Evolutionary conservation across 176 grass and related monocot species (phyloP).

Genomic region (Dactylis glomerata): DNA sequence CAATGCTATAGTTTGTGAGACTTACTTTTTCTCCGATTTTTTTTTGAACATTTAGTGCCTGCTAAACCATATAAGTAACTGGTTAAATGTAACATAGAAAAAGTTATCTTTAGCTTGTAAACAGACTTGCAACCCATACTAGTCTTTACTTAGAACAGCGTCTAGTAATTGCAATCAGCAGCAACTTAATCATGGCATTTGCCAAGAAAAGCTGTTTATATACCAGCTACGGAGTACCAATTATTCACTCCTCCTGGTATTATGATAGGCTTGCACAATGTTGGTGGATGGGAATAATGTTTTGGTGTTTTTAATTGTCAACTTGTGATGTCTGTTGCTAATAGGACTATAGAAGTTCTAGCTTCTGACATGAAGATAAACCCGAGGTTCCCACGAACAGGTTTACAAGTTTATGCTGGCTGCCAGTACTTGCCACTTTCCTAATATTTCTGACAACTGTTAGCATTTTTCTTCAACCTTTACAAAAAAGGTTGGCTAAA

Average conservation of each 20-base stretch:
- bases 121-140: not conserved
- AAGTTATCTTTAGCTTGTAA: not conserved
- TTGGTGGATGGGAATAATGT: not conserved
- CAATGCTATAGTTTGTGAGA: not conserved
- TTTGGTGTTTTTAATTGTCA: conserved; percentile 7
- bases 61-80: not conserved
- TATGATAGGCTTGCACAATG: not conserved
- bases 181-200: not conserved
- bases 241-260: not conserved
- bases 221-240: not conserved
- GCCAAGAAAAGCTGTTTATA: not conserved
- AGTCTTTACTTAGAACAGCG: not conserved
- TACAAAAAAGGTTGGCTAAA: not conserved
- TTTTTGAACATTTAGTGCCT: not conserved
- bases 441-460: not conserved
- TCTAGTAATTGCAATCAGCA: not conserved
- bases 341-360: not conserved
- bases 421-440: not conserved
- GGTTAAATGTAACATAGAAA: not conserved
- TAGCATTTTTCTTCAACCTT: not conserved
- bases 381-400: not conserved
- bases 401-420: not conserved
- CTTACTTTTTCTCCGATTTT: too few relatives aligned
- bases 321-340: not conserved
- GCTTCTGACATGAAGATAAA: not conserved